Conservation (phyloP, 306 rosid genomes). For the Pyrus betulifolia region DNA sequence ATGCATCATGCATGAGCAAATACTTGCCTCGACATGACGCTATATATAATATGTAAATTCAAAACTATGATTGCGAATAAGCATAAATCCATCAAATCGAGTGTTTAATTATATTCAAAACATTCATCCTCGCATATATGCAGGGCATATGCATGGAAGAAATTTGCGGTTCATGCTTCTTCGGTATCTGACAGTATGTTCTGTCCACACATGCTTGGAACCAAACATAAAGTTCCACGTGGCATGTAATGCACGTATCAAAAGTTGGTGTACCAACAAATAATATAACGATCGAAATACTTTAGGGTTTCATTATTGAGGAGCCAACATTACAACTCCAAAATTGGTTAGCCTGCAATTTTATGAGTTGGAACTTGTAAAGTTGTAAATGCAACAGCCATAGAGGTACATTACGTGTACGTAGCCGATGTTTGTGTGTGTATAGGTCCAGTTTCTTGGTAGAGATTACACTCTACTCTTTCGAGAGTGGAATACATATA, state of each 20-base stretch:
- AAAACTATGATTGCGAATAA: not conserved
- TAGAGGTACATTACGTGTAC: not conserved
- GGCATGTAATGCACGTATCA: not conserved
- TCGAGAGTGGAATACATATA: not conserved
- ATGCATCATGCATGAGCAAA: constrained; percentile 27
- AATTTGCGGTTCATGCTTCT: not conserved
- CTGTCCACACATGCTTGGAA: not conserved
- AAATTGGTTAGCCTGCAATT: not conserved
- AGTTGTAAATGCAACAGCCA: not conserved
- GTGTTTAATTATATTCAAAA: not conserved
- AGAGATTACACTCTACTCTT: not conserved
- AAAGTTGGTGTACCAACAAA: constrained; percentile 10
- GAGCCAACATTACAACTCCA: constrained; percentile 10
- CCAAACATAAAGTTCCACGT: not conserved
- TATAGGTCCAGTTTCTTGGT: too few relatives aligned
- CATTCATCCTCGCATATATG: not conserved
- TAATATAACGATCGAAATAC: not conserved
- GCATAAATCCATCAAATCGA: not conserved
- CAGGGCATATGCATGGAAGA: not conserved
- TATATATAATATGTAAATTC: not conserved
- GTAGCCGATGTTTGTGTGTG: not conserved
- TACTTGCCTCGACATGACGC: constrained; percentile 1
- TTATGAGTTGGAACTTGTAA: not conserved
- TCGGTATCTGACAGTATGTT: not conserved
- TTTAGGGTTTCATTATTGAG: constrained; percentile 1